Conservation (phyloP, 352 stramenopile genomes). For the Pythium myriotylum region DNA sequence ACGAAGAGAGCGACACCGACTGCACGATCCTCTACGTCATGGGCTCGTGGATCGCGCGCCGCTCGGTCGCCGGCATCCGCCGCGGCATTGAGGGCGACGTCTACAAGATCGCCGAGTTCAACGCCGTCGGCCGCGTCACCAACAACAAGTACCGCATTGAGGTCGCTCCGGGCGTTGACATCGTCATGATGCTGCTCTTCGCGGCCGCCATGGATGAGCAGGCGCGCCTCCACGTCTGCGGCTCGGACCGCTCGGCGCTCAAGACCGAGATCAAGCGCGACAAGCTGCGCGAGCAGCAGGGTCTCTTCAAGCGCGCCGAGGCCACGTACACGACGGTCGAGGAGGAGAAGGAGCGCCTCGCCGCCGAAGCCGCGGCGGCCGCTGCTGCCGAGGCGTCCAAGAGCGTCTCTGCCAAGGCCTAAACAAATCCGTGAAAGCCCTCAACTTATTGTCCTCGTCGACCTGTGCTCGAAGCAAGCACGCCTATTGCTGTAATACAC, state of each 20-base stretch:
- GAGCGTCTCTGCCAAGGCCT: background rate
- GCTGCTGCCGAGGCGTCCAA: background rate
- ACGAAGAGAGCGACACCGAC: background rate
- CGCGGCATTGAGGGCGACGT: slow-evolving; percentile 6
- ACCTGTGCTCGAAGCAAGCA: too few species aligned
- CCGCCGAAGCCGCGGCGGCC: background rate
- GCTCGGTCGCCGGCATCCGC: slow-evolving; percentile 8
- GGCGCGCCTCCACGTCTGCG: slow-evolving; percentile 3
- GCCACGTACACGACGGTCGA: slow-evolving; percentile 1
- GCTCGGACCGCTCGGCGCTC: slow-evolving; percentile 10
- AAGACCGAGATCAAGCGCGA: slow-evolving; percentile 15
- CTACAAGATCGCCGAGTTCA: slow-evolving; percentile 14
- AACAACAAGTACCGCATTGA: slow-evolving; percentile 11
- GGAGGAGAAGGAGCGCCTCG: background rate
- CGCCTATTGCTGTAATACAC: too few species aligned
- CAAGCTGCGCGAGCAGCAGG: background rate
- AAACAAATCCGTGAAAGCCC: too few species aligned
- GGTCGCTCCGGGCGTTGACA: slow-evolving; percentile 17
- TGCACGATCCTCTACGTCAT: slow-evolving; percentile 7
- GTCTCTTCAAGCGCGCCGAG: background rate
- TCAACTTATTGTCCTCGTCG: too few species aligned
- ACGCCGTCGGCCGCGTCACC: slow-evolving; percentile 3
- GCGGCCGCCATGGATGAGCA: slow-evolving; percentile 20
- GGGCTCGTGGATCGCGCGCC: slow-evolving; percentile 15
- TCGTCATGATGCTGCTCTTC: slow-evolving; percentile 13